Evolutionary conservation across 164 flowering plant species (phyloP).

Genomic region (Santalum album): DNA sequence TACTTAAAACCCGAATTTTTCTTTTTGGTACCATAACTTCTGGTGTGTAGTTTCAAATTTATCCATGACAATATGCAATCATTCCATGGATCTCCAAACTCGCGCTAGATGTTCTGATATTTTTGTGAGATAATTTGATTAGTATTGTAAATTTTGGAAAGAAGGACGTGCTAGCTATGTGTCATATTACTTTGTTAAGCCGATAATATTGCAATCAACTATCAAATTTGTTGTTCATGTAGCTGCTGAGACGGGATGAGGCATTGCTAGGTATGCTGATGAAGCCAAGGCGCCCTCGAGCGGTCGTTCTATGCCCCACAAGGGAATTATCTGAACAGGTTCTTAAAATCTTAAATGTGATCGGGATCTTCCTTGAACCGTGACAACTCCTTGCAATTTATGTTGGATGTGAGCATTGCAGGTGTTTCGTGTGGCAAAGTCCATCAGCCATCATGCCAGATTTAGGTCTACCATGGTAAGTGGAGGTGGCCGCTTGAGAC

Average conservation of each 20-base stretch:
- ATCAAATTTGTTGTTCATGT: conserved; percentile 11
- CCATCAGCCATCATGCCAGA: conserved; percentile 90
- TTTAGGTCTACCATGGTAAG: conserved; percentile 90
- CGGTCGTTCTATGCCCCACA: conserved; percentile 89
- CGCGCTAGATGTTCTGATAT: too few species aligned
- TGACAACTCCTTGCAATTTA: conserved; percentile 2
- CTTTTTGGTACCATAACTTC: too few species aligned
- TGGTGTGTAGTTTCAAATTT: too few species aligned
- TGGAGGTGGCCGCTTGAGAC: conserved; percentile 89
- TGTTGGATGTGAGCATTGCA: conserved; percentile 15
- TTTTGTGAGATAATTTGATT: too few species aligned
- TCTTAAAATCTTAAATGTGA: background rate
- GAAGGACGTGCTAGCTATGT: too few species aligned
- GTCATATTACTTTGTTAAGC: too few species aligned
- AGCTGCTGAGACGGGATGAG: conserved; percentile 84
- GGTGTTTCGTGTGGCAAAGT: conserved; percentile 92
- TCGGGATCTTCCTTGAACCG: background rate
- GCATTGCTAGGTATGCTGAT: conserved; percentile 50
- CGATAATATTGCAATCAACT: background rate
- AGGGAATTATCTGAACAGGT: conserved; percentile 98
- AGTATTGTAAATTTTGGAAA: too few species aligned
- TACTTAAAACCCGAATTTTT: too few species aligned
- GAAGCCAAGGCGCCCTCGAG: conserved; percentile 95
- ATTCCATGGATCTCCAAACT: too few species aligned
- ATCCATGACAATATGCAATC: too few species aligned